These are phyloP conservation scores for Thelephora terrestris DNA, from an alignment of 1,284 basidiomycete genomes.

Conservation along the genomic window DNA sequence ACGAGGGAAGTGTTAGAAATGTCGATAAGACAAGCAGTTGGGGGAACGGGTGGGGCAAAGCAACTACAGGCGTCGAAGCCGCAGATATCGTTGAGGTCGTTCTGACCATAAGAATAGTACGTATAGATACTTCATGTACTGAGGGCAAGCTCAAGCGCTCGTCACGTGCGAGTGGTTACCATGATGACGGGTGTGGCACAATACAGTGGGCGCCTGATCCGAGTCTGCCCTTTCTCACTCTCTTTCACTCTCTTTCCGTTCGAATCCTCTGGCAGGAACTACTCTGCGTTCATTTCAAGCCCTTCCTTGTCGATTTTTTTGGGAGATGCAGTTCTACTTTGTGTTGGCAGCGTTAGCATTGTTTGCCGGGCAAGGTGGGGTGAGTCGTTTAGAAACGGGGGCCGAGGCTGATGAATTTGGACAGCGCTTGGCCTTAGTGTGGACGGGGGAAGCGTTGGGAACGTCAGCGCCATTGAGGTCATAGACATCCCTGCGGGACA, in stretches of 20 bases:
- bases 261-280: not conserved
- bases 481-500: constrained; percentile 31
- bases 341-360: constrained; percentile 12
- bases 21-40: constrained; percentile 70
- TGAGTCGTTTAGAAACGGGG: not conserved
- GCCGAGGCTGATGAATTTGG: not conserved
- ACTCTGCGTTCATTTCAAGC: not conserved
- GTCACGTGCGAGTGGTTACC: too few relatives aligned
- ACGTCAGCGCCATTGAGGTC: constrained; percentile 34
- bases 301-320: not conserved
- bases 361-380: constrained; percentile 16
- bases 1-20: constrained; percentile 64
- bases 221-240: too few relatives aligned
- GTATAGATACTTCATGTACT: not conserved
- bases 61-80: constrained; percentile 42
- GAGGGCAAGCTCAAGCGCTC: too few relatives aligned
- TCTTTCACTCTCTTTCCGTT: not conserved
- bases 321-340: not conserved
- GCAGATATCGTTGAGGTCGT: constrained; percentile 72
- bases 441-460: constrained; percentile 22
- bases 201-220: too few relatives aligned
- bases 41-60: constrained; percentile 26
- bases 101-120: constrained; percentile 26
- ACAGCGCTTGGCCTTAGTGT: not conserved
- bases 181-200: too few relatives aligned